Evolutionary conservation across 495 filamentous ascomycete genomes (phyloP).

Genomic region (Penicillium goetzii): DNA sequence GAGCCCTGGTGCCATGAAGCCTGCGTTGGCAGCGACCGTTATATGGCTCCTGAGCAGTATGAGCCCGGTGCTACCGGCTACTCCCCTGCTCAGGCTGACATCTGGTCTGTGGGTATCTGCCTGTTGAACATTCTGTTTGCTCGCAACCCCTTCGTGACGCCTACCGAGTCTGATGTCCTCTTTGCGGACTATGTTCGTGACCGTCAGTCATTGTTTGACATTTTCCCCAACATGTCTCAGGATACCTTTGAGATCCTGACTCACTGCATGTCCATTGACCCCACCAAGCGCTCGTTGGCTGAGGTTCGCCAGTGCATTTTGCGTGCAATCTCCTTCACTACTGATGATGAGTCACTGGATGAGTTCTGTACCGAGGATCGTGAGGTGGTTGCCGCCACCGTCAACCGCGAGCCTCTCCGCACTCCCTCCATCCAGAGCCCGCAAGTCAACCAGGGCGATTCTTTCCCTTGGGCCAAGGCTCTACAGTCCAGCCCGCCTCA

Average conservation of each 20-base stretch:
- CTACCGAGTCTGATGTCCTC: conserved; percentile 81
- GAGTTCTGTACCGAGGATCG: conserved; percentile 90
- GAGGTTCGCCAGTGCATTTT: conserved; percentile 75
- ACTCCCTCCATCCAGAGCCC: conserved; percentile 95
- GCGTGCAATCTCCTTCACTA: conserved; percentile 88
- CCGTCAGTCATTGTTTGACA: conserved; percentile 93
- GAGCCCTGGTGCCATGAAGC: conserved; percentile 87
- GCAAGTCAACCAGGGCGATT: conserved; percentile 71
- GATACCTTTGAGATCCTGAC: conserved; percentile 93
- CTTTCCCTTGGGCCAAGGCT: conserved; percentile 96
- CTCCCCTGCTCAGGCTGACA: conserved; percentile 89
- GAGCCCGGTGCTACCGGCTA: conserved; percentile 85
- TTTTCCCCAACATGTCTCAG: conserved; percentile 97
- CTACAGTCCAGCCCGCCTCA: conserved; percentile 77
- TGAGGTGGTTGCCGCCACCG: conserved; percentile 70
- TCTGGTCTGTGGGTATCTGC: conserved; percentile 96
- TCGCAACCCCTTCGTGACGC: conserved; percentile 89
- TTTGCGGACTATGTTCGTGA: conserved; percentile 92
- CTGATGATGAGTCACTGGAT: conserved; percentile 86
- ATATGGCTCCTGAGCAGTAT: conserved; percentile 98
- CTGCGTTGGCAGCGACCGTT: conserved; percentile 94
- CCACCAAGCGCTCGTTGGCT: conserved; percentile 79
- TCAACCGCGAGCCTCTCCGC: conserved; percentile 92
- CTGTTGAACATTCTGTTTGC: conserved; percentile 95
- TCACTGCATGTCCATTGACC: conserved; percentile 86